phyloP scores from a whole-genome alignment of 2,329 filamentous ascomycete genomes.

The Coniochaeta prunicola region DNA sequence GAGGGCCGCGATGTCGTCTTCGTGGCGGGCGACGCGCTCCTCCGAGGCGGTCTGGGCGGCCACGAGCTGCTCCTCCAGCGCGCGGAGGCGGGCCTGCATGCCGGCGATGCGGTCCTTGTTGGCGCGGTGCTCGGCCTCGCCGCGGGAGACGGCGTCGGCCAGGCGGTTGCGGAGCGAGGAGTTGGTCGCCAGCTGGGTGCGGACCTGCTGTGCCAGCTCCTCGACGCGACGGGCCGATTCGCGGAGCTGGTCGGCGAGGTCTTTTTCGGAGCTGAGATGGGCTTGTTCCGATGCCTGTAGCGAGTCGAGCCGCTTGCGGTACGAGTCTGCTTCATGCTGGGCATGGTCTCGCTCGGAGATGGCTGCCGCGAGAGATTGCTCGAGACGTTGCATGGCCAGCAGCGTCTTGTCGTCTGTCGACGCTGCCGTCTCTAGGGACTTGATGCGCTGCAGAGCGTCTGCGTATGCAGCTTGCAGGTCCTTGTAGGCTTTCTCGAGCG shows the following conservation, averaged over 20 bases:
- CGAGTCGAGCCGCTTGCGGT: conserved; percentile 53
- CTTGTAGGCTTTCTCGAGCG: conserved; percentile 65
- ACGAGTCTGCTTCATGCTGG: conserved; percentile 54
- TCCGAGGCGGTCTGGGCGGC: conserved; percentile 80
- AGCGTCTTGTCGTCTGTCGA: conserved; percentile 50
- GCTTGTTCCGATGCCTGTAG: conserved; percentile 49
- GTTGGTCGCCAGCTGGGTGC: conserved; percentile 74
- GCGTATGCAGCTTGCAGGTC: conserved; percentile 68
- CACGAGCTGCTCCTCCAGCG: conserved; percentile 77
- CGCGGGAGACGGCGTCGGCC: conserved; percentile 69
- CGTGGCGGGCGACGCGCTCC: conserved; percentile 73
- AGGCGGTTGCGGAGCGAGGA: conserved; percentile 68
- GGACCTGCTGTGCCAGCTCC: conserved; percentile 70
- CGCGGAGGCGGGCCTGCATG: conserved; percentile 73
- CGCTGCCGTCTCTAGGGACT: conserved; percentile 44
- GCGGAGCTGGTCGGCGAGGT: conserved; percentile 61
- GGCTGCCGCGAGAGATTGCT: conserved; percentile 60
- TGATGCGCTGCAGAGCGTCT: conserved; percentile 60
- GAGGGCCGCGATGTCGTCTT: conserved; percentile 72
- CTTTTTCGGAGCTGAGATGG: conserved; percentile 52
- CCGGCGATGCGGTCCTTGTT: conserved; percentile 77
- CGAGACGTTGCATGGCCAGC: conserved; percentile 56
- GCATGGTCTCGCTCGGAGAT: conserved; percentile 68
- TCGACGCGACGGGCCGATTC: conserved; percentile 73
- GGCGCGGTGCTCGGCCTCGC: conserved; percentile 73